Evolutionary conservation across 2,329 filamentous ascomycete species (phyloP), one percentile per base, ranked within the genome.

Genomic region (Trichoderma pleuroti): DNA sequence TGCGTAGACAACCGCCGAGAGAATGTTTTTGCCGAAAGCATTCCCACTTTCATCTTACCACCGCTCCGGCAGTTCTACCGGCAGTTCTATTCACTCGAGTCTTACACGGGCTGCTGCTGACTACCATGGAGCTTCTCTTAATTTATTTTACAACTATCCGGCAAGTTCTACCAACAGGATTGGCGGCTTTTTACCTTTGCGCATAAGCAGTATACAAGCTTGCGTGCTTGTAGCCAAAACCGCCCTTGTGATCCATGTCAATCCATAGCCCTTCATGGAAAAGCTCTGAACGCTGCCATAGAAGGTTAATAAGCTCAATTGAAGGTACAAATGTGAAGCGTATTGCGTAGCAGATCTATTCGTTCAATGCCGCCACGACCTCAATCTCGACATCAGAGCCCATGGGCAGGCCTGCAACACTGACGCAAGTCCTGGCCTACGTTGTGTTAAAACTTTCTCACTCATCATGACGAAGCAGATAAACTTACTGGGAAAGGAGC

Each of bases 361-460:
- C 64, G 34, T 68, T 60, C 36, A 68, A n/a, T 46, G 68, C 68
- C 9, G 68, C 68, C 6, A 70, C 62, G 32, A 61, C 67, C 82
- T 94, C 92, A 77, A 94, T 92, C 83, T 93, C 92, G 9, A 94
- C 87, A 71, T 91, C 87, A 8, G 91, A 90, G 16, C 87, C 87
- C 76, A 92, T 87, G 2, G 92, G 92, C 75, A 94, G 82, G 77
- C 91, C 86, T 80, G 92, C 88, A 14, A 93, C 92, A 0, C 91
- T 91, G 30, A 94, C 91, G 77, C 91, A 94, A 65, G 88, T 91
- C 71, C 90, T 80, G 61, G 80, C 82, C 82, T 84, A 14, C 6
- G 12, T 7, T 14, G 7, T 7, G 54, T 16, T 54, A 32, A 26
- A 24, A 34, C 67, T 24, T 69, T 60, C 11, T 46, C 18, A 6